Base-by-base conservation (phyloP, 2,329 filamentous ascomycete genomes). In the Stachybotrys chartarum region DNA sequence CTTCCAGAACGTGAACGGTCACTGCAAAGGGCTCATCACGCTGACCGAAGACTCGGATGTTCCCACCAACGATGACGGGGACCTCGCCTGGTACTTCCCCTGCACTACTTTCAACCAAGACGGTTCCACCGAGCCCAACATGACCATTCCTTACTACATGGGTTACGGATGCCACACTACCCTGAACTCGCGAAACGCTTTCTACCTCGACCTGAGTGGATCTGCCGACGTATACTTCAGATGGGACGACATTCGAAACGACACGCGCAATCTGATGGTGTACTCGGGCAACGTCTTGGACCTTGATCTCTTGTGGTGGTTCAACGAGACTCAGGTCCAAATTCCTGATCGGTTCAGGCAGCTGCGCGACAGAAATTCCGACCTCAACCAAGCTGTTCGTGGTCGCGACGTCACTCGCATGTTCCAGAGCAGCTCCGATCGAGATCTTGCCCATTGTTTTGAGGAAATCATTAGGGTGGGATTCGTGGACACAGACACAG, bases 1-100 rank as follows among this genome's bases (percentile, higher is more conserved):
- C 66, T 99, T 99, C 74, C 94, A 99, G 70, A 96, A 97, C 62
- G 94, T 99, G 70, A 99, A 99, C 64, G 95, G 94, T 51, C 89
- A 88, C 59, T 99, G 94, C 81, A 99, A 97, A 75, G 88, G 82
- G 10, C 73, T 97, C 55, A 96, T 99, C 68, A 96, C 84, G 1
- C 72, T 79, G 7, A 83, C 87, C 1, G 68, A 80, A 1, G 78
- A 78, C 55, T 95, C 92, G 1, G 87, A 91, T 63, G 85, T 99
- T 8, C 91, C 92, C 1, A 88, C 87, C 6, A 86, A 96, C 67
- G 73, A 71, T 30, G 74, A 86, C 53, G 84, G 85, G 11, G 75
- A 96, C 56, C 75, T 99, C 58, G 94, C 87, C 1, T 99, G 94
- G 93, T 99, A 99, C 70, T 97, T 97, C 68, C 94, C 94, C 3